A percentile compares a stretch with the other conserved stretches of the same genome.
phyloP scores from a whole-genome alignment of 441 rosid species.

The Raphanus hybrid region DNA sequence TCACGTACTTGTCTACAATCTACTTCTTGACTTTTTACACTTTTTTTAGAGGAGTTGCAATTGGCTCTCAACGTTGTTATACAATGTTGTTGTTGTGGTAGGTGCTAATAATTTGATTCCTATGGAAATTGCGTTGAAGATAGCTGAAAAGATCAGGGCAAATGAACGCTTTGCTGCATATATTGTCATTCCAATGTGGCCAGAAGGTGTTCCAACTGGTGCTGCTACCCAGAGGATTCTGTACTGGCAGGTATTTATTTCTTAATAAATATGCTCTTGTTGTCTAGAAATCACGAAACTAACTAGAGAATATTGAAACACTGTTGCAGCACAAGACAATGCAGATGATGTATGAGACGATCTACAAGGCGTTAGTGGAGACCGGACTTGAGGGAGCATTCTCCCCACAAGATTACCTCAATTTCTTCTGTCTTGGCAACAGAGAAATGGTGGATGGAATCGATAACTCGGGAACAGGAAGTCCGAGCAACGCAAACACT shows the following conservation, averaged over 20 bases:
- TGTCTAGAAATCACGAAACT: conserved; percentile 1
- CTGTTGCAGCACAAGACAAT: conserved; percentile 71
- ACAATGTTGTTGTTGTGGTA: conserved; percentile 13
- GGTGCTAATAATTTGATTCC: conserved; percentile 79
- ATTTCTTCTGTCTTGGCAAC: conserved; percentile 87
- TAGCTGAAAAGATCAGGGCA: conserved; percentile 65
- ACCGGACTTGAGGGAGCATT: conserved; percentile 51
- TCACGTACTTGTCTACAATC: neutral
- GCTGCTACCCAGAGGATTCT: conserved; percentile 75
- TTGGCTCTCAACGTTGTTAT: conserved; percentile 9
- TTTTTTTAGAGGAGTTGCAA: neutral
- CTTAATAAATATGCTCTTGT: neutral
- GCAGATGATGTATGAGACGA: conserved; percentile 75
- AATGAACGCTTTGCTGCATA: conserved; percentile 71
- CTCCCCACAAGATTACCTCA: conserved; percentile 73
- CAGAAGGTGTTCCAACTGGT: conserved; percentile 72
- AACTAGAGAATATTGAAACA: conserved; percentile 9
- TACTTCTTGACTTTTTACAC: neutral
- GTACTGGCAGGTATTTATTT: conserved; percentile 62
- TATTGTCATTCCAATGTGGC: conserved; percentile 84
- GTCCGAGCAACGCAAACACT: conserved; percentile 54
- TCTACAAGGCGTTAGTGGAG: conserved; percentile 59
- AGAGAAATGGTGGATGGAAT: conserved; percentile 52
- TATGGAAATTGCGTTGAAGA: conserved; percentile 75
- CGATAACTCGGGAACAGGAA: conserved; percentile 31